Percentiles rank a stretch among this genome's conserved stretches.
Conservation (phyloP, 2,329 filamentous ascomycete genomes). For the Botryotinia globosa region DNA sequence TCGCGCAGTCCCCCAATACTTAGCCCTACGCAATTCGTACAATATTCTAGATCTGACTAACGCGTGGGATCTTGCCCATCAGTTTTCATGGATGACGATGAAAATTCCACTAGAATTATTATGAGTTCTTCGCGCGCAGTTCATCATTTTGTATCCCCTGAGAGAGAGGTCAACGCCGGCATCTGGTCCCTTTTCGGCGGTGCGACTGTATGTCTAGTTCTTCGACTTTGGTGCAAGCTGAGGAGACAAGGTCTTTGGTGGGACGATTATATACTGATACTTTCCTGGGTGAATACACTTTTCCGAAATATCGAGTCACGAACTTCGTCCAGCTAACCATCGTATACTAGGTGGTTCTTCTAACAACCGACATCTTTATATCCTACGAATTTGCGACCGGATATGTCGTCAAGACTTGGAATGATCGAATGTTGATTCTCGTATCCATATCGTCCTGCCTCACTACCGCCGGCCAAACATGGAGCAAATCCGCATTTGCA, state of each 20-base stretch:
- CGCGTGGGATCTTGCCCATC: slow-evolving; percentile 7
- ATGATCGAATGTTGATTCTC: slow-evolving; percentile 52
- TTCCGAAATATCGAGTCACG: background rate
- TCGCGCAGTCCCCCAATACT: background rate
- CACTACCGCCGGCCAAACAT: slow-evolving; percentile 39
- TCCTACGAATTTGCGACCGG: slow-evolving; percentile 48
- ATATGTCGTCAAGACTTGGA: slow-evolving; percentile 48
- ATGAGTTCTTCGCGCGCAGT: slow-evolving; percentile 24
- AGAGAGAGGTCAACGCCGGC: slow-evolving; percentile 25
- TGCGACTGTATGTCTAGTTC: slow-evolving; percentile 25
- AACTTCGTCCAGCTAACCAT: slow-evolving; percentile 1
- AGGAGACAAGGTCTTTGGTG: slow-evolving; percentile 28
- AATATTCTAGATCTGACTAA: background rate
- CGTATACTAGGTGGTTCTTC: slow-evolving; percentile 41
- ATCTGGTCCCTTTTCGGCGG: slow-evolving; percentile 28
- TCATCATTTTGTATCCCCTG: slow-evolving; percentile 25
- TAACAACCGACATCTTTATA: slow-evolving; percentile 48
- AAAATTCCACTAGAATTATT: background rate
- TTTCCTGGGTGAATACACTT: slow-evolving; percentile 25
- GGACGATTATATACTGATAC: slow-evolving; percentile 28
- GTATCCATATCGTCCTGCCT: slow-evolving; percentile 42
- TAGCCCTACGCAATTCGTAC: background rate
- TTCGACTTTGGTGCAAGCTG: slow-evolving; percentile 27
- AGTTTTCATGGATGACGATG: slow-evolving; percentile 5
- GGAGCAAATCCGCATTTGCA: slow-evolving; percentile 43